Percentiles rank a stretch among this genome's conserved stretches.
These are phyloP conservation scores for Leucoagaricus sp. DNA, from an alignment of 1,284 basidiomycete species.

Conservation along the genomic window DNA sequence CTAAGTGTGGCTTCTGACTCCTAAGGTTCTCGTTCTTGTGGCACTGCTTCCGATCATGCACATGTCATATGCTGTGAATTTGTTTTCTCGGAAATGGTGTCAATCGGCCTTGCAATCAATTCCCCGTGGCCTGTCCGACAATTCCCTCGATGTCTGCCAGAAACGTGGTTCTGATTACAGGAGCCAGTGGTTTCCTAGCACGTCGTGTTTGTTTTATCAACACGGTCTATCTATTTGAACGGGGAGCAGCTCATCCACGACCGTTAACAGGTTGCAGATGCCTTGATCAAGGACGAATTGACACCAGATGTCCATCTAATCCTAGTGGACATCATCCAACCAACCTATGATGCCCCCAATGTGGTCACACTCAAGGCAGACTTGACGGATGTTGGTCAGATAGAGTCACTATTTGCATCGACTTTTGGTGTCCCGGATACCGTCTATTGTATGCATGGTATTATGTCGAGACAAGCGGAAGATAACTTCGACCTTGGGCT, in stretches of 20 bases:
- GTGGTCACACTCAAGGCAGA: conserved; percentile 50
- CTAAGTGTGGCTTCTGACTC: too few species aligned
- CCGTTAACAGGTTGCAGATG: conserved; percentile 34
- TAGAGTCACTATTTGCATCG: conserved; percentile 42
- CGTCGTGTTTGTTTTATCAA: conserved; percentile 33
- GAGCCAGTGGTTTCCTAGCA: conserved; percentile 54
- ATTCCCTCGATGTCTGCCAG: conserved; percentile 15
- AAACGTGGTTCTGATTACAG: conserved; percentile 54
- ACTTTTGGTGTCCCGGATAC: conserved; percentile 43
- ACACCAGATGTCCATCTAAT: conserved; percentile 49
- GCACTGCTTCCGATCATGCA: too few species aligned
- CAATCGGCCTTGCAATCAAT: neutral
- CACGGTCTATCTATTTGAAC: neutral
- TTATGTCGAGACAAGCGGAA: conserved; percentile 71
- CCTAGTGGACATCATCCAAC: conserved; percentile 55
- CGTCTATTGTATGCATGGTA: conserved; percentile 63
- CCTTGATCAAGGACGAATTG: conserved; percentile 33
- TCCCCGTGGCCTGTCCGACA: conserved; percentile 21
- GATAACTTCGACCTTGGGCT: conserved; percentile 63
- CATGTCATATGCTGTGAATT: neutral
- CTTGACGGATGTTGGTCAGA: conserved; percentile 43
- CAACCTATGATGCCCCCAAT: conserved; percentile 41
- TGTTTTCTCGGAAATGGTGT: neutral
- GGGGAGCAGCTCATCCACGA: neutral
- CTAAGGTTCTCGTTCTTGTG: too few species aligned